Percentiles rank a stretch among this genome's conserved stretches.
These are phyloP conservation scores for Chenopodium album DNA, from an alignment of 148 eudicot species.

Conservation along the genomic window DNA sequence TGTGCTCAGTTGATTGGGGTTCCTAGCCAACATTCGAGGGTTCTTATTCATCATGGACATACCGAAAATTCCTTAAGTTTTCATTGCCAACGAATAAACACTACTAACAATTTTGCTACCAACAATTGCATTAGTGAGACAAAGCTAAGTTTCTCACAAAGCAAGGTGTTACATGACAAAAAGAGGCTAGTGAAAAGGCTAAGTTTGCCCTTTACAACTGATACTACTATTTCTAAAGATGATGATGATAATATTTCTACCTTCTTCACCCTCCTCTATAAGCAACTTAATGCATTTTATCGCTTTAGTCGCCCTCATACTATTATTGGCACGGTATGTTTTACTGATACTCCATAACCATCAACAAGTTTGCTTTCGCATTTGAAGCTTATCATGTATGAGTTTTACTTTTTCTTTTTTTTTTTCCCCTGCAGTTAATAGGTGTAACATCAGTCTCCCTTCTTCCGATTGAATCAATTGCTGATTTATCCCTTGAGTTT, in stretches of 20 bases:
- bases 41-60: conserved; percentile 1
- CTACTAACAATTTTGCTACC: not conserved
- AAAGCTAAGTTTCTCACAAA: not conserved
- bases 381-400: not conserved
- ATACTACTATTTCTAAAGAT: conserved; percentile 10
- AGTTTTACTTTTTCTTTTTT: too few relatives aligned
- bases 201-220: conserved; percentile 14
- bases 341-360: not conserved
- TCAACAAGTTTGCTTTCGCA: not conserved
- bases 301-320: conserved; percentile 52
- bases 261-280: conserved; percentile 4
- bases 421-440: conserved; percentile 31
- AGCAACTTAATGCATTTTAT: conserved; percentile 31
- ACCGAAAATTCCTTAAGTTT: not conserved
- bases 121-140: not conserved
- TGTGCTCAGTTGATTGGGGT: not conserved
- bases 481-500: conserved; percentile 13
- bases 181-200: conserved; percentile 10
- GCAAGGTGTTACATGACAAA: not conserved
- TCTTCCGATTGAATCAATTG: conserved; percentile 41
- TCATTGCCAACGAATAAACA: not conserved
- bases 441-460: conserved; percentile 49
- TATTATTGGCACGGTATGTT: conserved; percentile 47
- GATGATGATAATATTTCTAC: conserved; percentile 12
- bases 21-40: not conserved